phyloP scores from a whole-genome alignment of 345 rosid species.

The Brassica rapa region DNA sequence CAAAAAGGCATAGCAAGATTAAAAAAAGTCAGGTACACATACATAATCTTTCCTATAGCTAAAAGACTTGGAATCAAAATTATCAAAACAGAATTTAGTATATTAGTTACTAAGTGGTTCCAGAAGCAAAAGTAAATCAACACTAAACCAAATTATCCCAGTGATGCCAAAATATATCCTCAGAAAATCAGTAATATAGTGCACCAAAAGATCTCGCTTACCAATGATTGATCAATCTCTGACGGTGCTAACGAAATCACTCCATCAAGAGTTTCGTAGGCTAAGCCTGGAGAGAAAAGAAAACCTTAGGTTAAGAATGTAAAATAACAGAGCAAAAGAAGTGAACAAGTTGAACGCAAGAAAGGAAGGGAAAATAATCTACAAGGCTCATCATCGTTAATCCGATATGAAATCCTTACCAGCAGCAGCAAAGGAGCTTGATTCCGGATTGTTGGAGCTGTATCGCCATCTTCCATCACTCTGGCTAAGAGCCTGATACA shows the following conservation, averaged over 20 bases:
- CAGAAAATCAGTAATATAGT: constrained; percentile 4
- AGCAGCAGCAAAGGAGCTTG: constrained; percentile 89
- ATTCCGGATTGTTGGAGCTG: constrained; percentile 72
- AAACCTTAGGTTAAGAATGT: not conserved
- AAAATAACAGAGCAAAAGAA: not conserved
- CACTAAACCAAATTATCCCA: not conserved
- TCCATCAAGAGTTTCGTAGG: constrained; percentile 85
- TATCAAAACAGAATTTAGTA: not conserved
- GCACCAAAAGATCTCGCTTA: constrained; percentile 41
- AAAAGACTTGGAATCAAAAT: not conserved
- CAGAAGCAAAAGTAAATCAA: not conserved
- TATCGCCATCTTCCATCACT: constrained; percentile 95
- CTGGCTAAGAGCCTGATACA: constrained; percentile 82
- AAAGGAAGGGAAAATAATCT: not conserved
- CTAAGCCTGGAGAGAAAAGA: constrained; percentile 59
- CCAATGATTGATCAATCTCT: constrained; percentile 78
- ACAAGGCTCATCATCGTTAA: not conserved
- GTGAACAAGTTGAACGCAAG: no score
- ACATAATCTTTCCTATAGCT: not conserved
- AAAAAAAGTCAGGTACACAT: not conserved
- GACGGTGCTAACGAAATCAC: constrained; percentile 73
- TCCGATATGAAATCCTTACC: constrained; percentile 49
- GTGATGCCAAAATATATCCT: not conserved
- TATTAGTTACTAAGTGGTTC: not conserved
- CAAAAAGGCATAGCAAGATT: not conserved